Conservation (phyloP, 495 filamentous ascomycete genomes). For the Opeltia flavorubescens region DNA sequence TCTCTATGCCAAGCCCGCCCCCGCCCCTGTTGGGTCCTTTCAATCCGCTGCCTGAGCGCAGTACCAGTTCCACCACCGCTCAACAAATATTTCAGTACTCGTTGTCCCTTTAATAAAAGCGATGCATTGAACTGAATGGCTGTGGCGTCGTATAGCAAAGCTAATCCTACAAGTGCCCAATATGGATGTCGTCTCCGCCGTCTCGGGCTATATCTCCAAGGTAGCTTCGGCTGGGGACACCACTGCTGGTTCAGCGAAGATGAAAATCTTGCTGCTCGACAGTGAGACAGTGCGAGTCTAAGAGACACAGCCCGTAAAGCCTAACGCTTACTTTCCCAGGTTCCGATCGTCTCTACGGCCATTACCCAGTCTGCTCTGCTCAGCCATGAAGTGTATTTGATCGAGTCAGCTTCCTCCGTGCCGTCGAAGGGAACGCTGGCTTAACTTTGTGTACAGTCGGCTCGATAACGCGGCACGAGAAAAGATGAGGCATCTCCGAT, state of each 20-base stretch:
- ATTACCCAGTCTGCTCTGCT: conserved; percentile 93
- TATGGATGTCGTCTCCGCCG: conserved; percentile 90
- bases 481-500: conserved; percentile 95
- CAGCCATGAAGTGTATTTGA: conserved; percentile 94
- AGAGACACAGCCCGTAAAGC: not conserved
- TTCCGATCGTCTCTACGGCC: conserved; percentile 83
- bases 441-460: conserved; percentile 33
- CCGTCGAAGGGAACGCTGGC: not conserved
- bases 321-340: conserved; percentile 26
- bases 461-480: conserved; percentile 82
- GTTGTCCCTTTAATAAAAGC: too few species aligned
- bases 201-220: conserved; percentile 92
- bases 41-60: not conserved
- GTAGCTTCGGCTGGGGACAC: conserved; percentile 84
- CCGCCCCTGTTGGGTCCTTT: too few species aligned
- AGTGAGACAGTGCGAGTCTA: conserved; percentile 66
- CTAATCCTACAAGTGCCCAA: not conserved
- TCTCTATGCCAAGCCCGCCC: too few species aligned
- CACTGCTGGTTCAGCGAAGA: conserved; percentile 66
- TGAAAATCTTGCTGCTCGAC: conserved; percentile 96
- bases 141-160: too few species aligned
- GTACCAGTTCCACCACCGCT: not conserved
- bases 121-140: too few species aligned
- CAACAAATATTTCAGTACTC: not conserved
- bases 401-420: conserved; percentile 40